A percentile compares a stretch with the other conserved stretches of the same genome.
Evolutionary conservation across 768 basidiomycete genomes (phyloP).

Genomic region (Chalciporus pseudorubinellus): DNA sequence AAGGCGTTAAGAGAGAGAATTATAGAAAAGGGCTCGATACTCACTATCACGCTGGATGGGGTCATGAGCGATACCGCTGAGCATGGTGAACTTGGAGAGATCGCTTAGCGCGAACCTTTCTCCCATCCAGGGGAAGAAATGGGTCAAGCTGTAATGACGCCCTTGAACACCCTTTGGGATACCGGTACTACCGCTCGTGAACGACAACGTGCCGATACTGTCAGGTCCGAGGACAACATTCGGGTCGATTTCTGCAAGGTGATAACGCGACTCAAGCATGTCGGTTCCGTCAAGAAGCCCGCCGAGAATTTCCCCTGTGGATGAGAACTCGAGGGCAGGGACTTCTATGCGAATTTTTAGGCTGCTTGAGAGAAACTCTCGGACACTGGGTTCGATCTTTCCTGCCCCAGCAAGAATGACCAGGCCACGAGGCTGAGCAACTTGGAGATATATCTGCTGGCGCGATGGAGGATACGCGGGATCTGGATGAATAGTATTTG

Average conservation of each 20-base stretch:
- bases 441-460: slow-evolving; percentile 89
- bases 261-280: slow-evolving; percentile 53
- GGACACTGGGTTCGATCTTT: slow-evolving; percentile 71
- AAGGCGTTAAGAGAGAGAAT: slow-evolving; percentile 4
- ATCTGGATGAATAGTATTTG: slow-evolving; percentile 46
- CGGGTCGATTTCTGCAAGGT: slow-evolving; percentile 69
- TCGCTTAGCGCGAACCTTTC: slow-evolving; percentile 73
- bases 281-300: slow-evolving; percentile 54
- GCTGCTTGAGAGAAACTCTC: slow-evolving; percentile 75
- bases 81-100: slow-evolving; percentile 91
- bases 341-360: slow-evolving; percentile 88
- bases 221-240: slow-evolving; percentile 90
- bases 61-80: slow-evolving; percentile 98
- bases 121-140: slow-evolving; percentile 99
- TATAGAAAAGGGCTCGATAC: slow-evolving; percentile 32
- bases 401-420: slow-evolving; percentile 92
- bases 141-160: slow-evolving; percentile 92
- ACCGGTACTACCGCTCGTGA: slow-evolving; percentile 96
- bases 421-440: slow-evolving; percentile 88
- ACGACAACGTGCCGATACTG: slow-evolving; percentile 89
- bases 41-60: slow-evolving; percentile 98
- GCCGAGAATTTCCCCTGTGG: slow-evolving; percentile 62
- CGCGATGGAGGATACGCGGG: slow-evolving; percentile 94
- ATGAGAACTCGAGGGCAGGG: slow-evolving; percentile 76
- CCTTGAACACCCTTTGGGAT: slow-evolving; percentile 98